Base-by-base conservation (phyloP, 371 early-diverging fungal species). In the Globomyces sp. region DNA sequence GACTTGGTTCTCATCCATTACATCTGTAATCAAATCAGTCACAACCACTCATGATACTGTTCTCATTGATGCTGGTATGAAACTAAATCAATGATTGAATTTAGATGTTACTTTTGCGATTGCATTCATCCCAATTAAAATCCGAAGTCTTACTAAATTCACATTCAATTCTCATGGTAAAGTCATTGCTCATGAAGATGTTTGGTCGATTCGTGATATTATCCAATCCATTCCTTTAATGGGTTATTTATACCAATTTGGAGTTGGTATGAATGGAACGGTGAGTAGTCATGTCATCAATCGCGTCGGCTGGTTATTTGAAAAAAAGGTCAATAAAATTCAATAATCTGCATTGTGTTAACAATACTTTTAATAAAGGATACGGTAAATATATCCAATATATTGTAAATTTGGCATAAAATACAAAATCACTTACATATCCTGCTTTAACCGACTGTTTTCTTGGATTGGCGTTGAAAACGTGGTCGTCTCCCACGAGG, bases 201-300 rank as follows among this genome's bases (percentile, higher is more conserved):
- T 60, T 9, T 60, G 61, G 61, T 60, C 61, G 6, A 60, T 49
- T 37, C 36, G 37, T 4, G 61, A 60, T 49, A 46, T 60, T 40
- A n/a, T 60, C 37, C 4, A 41, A 6, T 8, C 48, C 6, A 8
- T 60, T 3, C 61, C 61, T 4, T 8, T 60, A 4, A n/a, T 60
- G 4, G 61, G 61, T 44, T 60, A 50, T 34, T 5, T 60, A 3
- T 60, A 60, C 49, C 24, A 24, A 24, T 24, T 24, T 24, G 24
- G 24, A 24, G 24, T 24, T 24, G 0, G 24, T 24, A 24, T 24
- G 24, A 24, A 24, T 24, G 24, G 24, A 24, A 24, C 24, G 24
- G 24, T 24, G 24, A 24, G 24, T 24, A 24, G 24, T 24, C 24
- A 24, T 24, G 24, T 24, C 24, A 24, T 24, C 0, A 24, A 24